Percentiles rank a stretch among this genome's conserved stretches.
phyloP scores from a whole-genome alignment of 306 rosid species.

The Dryas alaskensis region DNA sequence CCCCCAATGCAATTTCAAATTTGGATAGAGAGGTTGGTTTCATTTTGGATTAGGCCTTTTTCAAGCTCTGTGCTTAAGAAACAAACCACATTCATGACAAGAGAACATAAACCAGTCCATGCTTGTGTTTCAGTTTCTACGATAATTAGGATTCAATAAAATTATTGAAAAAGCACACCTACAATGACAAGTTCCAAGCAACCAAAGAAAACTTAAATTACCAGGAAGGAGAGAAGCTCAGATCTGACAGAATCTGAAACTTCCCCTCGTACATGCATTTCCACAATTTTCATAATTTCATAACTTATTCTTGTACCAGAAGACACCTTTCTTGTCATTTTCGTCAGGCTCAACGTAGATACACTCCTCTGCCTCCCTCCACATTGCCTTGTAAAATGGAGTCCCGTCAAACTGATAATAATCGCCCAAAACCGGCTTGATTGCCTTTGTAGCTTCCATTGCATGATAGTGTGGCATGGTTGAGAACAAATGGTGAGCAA shows the following conservation, averaged over 20 bases:
- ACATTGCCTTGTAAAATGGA: conserved; percentile 59
- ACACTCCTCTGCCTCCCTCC: conserved; percentile 79
- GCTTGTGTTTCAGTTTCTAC: neutral
- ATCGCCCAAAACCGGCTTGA: conserved; percentile 63
- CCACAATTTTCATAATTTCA: neutral
- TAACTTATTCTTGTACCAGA: conserved; percentile 72
- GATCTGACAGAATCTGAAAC: conserved; percentile 9
- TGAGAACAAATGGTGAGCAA: conserved; percentile 89
- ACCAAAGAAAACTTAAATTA: conserved; percentile 11
- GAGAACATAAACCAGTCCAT: neutral
- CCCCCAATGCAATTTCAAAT: no score
- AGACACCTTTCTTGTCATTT: conserved; percentile 47
- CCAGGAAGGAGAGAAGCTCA: conserved; percentile 12
- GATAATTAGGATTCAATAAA: no score
- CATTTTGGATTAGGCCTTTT: neutral
- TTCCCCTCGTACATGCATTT: neutral
- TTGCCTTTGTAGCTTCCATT: conserved; percentile 84
- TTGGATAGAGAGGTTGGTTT: neutral
- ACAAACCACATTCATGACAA: neutral
- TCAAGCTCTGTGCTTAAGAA: neutral
- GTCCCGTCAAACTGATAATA: conserved; percentile 72
- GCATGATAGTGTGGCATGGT: conserved; percentile 93
- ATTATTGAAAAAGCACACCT: no score
- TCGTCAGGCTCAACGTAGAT: conserved; percentile 74
- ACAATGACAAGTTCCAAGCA: neutral